These are phyloP conservation scores for Elongisporangium senticosum DNA, from an alignment of 352 stramenopile species.

Conservation along the genomic window DNA sequence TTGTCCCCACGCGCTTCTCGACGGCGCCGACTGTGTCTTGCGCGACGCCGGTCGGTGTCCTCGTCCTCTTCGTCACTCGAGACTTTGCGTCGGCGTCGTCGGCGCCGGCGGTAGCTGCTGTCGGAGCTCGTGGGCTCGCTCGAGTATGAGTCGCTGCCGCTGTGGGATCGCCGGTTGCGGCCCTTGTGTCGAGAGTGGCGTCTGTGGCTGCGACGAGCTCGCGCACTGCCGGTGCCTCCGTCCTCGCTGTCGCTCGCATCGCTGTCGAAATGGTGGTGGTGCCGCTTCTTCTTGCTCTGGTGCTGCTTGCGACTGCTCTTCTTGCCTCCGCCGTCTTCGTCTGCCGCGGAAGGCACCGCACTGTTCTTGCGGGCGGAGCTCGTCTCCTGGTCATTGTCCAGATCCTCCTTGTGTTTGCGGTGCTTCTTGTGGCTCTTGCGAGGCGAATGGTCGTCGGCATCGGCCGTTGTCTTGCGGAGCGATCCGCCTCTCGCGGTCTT, in stretches of 20 bases:
- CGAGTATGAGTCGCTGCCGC: constrained; percentile 42
- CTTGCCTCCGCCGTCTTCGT: constrained; percentile 23
- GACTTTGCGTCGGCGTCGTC: constrained; percentile 33
- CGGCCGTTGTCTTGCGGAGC: constrained; percentile 34
- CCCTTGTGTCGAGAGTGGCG: constrained; percentile 10
- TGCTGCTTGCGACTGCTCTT: constrained; percentile 38
- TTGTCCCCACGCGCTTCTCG: constrained; percentile 24
- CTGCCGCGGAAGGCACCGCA: constrained; percentile 12
- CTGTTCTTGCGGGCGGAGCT: constrained; percentile 4
- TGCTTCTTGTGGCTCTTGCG: constrained; percentile 68
- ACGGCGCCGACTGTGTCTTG: constrained; percentile 22
- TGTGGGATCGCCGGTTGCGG: constrained; percentile 20
- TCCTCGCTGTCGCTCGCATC: constrained; percentile 35
- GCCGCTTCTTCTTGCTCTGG: constrained; percentile 44
- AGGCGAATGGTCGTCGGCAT: constrained; percentile 30
- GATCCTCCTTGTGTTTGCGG: constrained; percentile 28
- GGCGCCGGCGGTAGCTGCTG: constrained; percentile 26
- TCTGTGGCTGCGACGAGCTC: constrained; percentile 19
- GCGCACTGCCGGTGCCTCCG: constrained; percentile 11
- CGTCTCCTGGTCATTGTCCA: constrained; percentile 21
- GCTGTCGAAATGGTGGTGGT: constrained; percentile 31
- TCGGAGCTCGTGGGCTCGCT: constrained; percentile 50
- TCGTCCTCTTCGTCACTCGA: constrained; percentile 57
- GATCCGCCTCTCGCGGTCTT: constrained; percentile 23
- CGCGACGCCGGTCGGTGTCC: constrained; percentile 45